Conservation (phyloP, 2,329 filamentous ascomycete species). For the Neopestalotiopsis sp. region DNA sequence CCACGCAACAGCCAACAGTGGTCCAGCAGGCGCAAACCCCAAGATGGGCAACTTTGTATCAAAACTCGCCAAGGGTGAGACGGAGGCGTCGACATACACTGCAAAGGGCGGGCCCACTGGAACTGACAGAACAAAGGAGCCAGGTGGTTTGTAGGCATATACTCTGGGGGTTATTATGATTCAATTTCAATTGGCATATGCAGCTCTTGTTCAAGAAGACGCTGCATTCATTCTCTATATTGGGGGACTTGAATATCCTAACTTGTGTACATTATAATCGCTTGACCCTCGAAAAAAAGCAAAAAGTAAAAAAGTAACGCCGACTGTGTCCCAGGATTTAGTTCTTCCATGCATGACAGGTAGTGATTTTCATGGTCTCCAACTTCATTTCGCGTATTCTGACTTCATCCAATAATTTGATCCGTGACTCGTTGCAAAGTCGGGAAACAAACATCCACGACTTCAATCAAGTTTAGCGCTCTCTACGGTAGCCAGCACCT, state of each 20-base stretch:
- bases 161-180: background rate
- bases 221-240: background rate
- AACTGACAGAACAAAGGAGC: slow-evolving; percentile 10
- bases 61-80: slow-evolving; percentile 15
- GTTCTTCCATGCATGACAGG: background rate
- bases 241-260: no score
- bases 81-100: slow-evolving; percentile 7
- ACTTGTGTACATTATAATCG: slow-evolving; percentile 7
- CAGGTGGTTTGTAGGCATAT: background rate
- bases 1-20: background rate
- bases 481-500: slow-evolving; percentile 37
- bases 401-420: background rate
- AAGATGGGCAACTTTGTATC: slow-evolving; percentile 3
- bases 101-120: slow-evolving; percentile 7
- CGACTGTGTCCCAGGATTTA: background rate
- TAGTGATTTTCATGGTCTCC: background rate
- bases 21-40: background rate
- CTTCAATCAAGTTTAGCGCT: slow-evolving; percentile 3
- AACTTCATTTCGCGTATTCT: background rate
- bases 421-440: background rate
- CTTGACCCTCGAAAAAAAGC: slow-evolving; percentile 6
- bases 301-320: slow-evolving; percentile 6
- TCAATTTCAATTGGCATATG: background rate
- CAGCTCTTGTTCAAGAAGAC: background rate
- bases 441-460: background rate